Evolutionary conservation across 305 asterid genomes (phyloP).

Genomic region (Solanum hybrid): DNA sequence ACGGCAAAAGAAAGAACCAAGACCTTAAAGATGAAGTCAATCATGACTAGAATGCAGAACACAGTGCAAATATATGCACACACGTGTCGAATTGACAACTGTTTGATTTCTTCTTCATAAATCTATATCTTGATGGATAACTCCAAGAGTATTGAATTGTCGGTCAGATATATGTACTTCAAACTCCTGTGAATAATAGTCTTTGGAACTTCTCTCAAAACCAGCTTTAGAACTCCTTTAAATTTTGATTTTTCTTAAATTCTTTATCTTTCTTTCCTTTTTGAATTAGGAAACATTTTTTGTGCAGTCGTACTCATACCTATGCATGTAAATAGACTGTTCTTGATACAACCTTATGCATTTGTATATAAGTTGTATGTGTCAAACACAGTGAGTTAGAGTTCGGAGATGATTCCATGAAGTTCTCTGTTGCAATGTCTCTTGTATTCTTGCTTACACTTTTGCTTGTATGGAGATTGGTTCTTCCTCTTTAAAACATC

Average conservation of each 20-base stretch:
- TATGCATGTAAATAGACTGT: not conserved
- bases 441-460: not conserved
- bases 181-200: not conserved
- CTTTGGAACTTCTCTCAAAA: not conserved
- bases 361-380: not conserved
- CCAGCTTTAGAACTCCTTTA: not conserved
- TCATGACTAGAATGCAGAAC: not conserved
- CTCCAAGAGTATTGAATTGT: not conserved
- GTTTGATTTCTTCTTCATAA: not conserved
- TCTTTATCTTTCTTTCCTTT: not conserved
- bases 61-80: not conserved
- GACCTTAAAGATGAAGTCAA: not conserved
- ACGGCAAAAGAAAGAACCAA: not conserved
- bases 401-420: not conserved
- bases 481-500: not conserved
- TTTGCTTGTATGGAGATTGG: not conserved
- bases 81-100: not conserved
- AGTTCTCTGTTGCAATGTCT: not conserved
- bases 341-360: not conserved
- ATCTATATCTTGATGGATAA: not conserved
- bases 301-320: not conserved
- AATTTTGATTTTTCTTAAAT: not conserved
- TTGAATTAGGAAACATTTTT: not conserved
- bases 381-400: not conserved
- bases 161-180: not conserved